A percentile compares a stretch with the other conserved stretches of the same genome.
phyloP scores from a whole-genome alignment of 495 filamentous ascomycete species.

The Tuber indicum region DNA sequence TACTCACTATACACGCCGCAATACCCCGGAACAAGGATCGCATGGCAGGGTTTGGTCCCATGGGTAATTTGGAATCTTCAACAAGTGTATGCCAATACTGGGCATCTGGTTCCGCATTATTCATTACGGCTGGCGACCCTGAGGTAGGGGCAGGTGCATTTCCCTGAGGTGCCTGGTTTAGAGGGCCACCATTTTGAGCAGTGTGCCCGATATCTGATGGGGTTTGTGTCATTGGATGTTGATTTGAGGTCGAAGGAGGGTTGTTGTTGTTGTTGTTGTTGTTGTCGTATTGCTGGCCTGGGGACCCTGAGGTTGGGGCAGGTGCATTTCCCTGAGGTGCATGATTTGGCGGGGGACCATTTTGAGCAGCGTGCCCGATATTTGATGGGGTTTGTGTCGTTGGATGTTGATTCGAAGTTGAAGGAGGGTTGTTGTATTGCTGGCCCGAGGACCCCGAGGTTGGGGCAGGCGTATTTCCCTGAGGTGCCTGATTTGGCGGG shows the following conservation, averaged over 20 bases:
- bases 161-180: background rate
- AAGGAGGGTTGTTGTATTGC: background rate
- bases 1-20: constrained; percentile 26
- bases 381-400: background rate
- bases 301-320: background rate
- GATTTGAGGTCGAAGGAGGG: background rate
- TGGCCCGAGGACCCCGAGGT: background rate
- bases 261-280: background rate
- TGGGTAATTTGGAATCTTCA: constrained; percentile 14
- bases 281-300: background rate
- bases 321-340: background rate
- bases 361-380: background rate
- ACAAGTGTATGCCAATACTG: constrained; percentile 22
- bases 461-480: background rate
- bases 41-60: constrained; percentile 18
- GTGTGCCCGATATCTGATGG: background rate
- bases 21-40: constrained; percentile 25
- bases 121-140: background rate
- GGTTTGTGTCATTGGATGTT: background rate
- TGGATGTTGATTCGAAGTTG: background rate
- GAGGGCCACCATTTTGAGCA: background rate
- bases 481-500: background rate
- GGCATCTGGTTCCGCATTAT: background rate
- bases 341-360: background rate
- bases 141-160: background rate